Evolutionary conservation across 441 rosid species (phyloP), one percentile per base, ranked within the genome.

Genomic region (Aleurites moluccanus): DNA sequence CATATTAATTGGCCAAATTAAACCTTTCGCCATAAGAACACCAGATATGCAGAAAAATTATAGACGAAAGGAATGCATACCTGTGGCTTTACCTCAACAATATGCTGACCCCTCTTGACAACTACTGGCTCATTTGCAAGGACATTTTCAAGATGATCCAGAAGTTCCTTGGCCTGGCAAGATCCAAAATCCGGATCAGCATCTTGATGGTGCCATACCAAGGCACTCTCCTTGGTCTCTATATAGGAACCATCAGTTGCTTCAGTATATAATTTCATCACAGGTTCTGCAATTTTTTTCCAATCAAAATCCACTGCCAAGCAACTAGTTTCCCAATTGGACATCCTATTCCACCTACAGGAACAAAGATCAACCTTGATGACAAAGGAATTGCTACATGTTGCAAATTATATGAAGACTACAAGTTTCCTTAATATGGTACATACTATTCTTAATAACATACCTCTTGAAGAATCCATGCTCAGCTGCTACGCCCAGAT

Each of bases 1-100:
- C 86, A 75, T 16, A 13, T 76, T 79, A 14, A 78, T 72, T 78
- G 80, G 67, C 71, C 56, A 76, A 75, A 33, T 75, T 66, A 72
- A 14, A 4, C 67, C 33, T 67, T 10, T 21, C 1, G 10, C 23
- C 56, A n/a, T 8, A 40, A 49, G 20, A 69, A 23, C 4, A 57
- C 15, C 15, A 23, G 4, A 30, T 10, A 11, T 49, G 52, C 10
- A 65, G 3, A 64, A 70, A 11, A 30, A 30, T 30, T 6, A 38
- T 2, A 21, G 20, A 30, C 7, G 64, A 33, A 16, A 55, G 8
- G 45, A 33, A 71, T 20, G 20, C 21, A 57, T 62, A 88, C 97
- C 91, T 94, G 95, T 68, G 98, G 97, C 82, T 94, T 94, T 52
- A 92, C 97, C 88, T 94, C 98, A 64, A 94, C 95, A 77, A 92